A percentile compares a stretch with the other conserved stretches of the same genome.
Evolutionary conservation across 352 stramenopile species (phyloP).

Genomic region (Globisporangium nodosum): DNA sequence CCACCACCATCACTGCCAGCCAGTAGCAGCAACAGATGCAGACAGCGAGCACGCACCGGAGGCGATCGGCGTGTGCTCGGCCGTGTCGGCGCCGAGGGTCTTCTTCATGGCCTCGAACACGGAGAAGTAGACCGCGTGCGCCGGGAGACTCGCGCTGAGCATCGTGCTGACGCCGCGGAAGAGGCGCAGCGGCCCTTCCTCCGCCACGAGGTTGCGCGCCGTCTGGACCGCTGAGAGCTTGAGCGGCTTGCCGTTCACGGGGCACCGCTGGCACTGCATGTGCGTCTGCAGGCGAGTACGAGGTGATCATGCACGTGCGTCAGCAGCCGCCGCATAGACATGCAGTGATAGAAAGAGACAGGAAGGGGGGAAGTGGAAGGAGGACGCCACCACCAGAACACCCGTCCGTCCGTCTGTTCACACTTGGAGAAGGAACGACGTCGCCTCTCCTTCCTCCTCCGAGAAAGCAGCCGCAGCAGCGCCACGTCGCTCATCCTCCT

Average conservation of each 20-base stretch:
- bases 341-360: slow-evolving; percentile 2
- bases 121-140: slow-evolving; percentile 93
- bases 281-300: slow-evolving; percentile 86
- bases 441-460: too few relatives aligned
- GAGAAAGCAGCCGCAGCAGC: not conserved
- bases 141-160: slow-evolving; percentile 96
- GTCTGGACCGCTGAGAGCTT: slow-evolving; percentile 61
- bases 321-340: not conserved
- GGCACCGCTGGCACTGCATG: slow-evolving; percentile 90
- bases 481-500: not conserved
- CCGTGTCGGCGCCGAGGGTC: slow-evolving; percentile 59
- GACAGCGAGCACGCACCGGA: slow-evolving; percentile 26
- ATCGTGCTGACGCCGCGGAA: slow-evolving; percentile 97
- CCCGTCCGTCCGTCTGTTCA: not conserved
- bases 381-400: slow-evolving; percentile 8
- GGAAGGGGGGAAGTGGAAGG: not conserved
- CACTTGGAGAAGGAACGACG: not conserved
- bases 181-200: slow-evolving; percentile 80
- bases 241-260: slow-evolving; percentile 53
- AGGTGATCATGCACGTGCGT: not conserved
- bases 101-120: slow-evolving; percentile 91
- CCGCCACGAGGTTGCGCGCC: slow-evolving; percentile 45
- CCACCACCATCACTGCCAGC: too few relatives aligned
- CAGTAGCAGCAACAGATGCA: not conserved
- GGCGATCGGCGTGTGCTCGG: slow-evolving; percentile 62